These are phyloP conservation scores for Oryza longistaminata DNA, from an alignment of 176 grass and related monocot genomes.

Conservation along the genomic window DNA sequence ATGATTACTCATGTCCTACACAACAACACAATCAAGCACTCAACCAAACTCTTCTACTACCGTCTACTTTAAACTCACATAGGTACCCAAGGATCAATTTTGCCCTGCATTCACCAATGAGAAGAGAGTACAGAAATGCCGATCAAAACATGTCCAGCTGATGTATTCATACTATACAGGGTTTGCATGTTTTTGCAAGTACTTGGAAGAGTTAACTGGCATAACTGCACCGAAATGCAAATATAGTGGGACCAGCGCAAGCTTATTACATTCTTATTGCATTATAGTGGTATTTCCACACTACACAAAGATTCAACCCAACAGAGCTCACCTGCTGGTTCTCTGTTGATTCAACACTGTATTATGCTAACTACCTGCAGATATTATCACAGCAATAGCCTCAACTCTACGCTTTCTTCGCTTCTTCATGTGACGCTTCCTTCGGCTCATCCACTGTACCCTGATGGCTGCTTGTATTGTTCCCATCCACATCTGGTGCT, in stretches of 20 bases:
- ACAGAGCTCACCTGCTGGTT: neutral
- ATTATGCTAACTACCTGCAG: neutral
- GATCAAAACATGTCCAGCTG: neutral
- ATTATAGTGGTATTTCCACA: neutral
- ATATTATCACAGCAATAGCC: neutral
- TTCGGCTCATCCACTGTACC: neutral
- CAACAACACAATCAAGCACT: neutral
- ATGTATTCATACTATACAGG: neutral
- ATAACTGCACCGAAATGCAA: neutral
- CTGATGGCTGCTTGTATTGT: neutral
- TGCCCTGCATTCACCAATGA: neutral
- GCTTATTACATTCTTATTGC: neutral
- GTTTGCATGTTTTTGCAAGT: neutral
- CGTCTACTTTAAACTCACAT: neutral
- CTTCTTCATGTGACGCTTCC: neutral
- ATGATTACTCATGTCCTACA: neutral
- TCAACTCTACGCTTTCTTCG: slow-evolving; percentile 26
- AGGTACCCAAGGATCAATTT: neutral
- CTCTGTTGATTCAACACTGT: neutral
- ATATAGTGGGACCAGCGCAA: neutral
- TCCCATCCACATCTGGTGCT: neutral
- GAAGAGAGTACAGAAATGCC: neutral
- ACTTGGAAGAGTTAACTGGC: neutral
- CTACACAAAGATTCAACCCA: neutral
- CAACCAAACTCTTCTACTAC: neutral